Evolutionary conservation across 495 filamentous ascomycete genomes (phyloP).

Genomic region (Aspergillus kassunensis): DNA sequence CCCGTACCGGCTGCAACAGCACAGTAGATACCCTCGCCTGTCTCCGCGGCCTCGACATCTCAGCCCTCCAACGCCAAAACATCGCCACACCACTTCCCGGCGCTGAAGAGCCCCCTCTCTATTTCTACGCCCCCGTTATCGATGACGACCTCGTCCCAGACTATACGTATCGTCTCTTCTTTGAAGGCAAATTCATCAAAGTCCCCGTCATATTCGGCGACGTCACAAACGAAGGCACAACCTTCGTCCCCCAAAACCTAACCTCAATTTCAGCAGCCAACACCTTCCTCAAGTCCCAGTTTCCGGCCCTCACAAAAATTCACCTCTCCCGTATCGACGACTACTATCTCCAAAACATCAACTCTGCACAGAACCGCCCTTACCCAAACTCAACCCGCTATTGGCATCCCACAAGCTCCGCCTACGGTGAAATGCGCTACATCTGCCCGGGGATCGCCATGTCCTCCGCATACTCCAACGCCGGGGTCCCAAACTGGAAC

Average conservation of each 20-base stretch:
- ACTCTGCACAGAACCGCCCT: conserved; percentile 26
- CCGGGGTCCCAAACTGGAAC: conserved; percentile 47
- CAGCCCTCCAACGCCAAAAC: conserved; percentile 50
- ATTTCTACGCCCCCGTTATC: conserved; percentile 55
- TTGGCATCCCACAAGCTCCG: conserved; percentile 57
- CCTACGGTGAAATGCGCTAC: conserved; percentile 73
- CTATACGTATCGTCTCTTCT: conserved; percentile 56
- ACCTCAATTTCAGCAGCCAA: conserved; percentile 42
- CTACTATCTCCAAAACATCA: conserved; percentile 49
- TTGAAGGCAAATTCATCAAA: conserved; percentile 57
- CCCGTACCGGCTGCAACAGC: conserved; percentile 49
- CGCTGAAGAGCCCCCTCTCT: conserved; percentile 45
- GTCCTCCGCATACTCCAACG: conserved; percentile 38
- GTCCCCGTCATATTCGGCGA: conserved; percentile 70
- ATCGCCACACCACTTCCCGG: conserved; percentile 52
- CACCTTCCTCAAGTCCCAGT: conserved; percentile 59
- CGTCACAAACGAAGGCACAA: conserved; percentile 66
- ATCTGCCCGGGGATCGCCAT: conserved; percentile 62
- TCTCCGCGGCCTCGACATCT: conserved; percentile 49
- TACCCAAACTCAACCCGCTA: conserved; percentile 48
- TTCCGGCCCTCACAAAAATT: conserved; percentile 49
- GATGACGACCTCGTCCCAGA: conserved; percentile 57
- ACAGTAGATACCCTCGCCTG: conserved; percentile 51
- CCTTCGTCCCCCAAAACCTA: conserved; percentile 54
- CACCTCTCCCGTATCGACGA: conserved; percentile 54